Conservation (phyloP, 768 basidiomycete species). For the Phylloporus arenicola region DNA sequence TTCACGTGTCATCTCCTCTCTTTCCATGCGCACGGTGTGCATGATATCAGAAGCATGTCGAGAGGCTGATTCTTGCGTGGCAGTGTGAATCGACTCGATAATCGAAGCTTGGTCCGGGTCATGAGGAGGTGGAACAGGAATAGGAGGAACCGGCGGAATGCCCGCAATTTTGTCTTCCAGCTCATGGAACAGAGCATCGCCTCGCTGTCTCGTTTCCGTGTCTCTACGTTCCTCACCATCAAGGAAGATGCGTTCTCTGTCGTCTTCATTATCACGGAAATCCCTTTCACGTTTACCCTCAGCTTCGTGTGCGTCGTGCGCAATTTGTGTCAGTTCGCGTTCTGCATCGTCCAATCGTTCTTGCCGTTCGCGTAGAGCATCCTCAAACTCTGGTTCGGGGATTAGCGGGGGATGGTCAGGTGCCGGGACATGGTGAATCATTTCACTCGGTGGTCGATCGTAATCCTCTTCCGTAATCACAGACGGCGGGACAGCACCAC, state of each 20-base stretch:
- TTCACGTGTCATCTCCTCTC: conserved; percentile 54
- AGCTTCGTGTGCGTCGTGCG: conserved; percentile 47
- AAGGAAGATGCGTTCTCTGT: conserved; percentile 54
- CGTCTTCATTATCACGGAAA: conserved; percentile 62
- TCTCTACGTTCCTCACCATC: conserved; percentile 56
- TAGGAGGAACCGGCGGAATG: conserved; percentile 18
- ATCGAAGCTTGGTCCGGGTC: conserved; percentile 30
- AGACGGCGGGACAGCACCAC: conserved; percentile 9
- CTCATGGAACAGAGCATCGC: conserved; percentile 20
- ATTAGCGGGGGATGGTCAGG: conserved; percentile 10
- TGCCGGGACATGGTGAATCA: conserved; percentile 23
- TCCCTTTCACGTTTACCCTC: conserved; percentile 62
- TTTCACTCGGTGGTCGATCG: conserved; percentile 19
- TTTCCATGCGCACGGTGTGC: conserved; percentile 52
- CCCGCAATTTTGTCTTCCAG: conserved; percentile 27
- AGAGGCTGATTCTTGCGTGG: conserved; percentile 50
- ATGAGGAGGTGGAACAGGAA: conserved; percentile 16
- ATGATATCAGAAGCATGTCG: conserved; percentile 54
- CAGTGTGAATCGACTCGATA: conserved; percentile 35
- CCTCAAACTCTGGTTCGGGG: conserved; percentile 34
- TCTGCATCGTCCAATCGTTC: conserved; percentile 56
- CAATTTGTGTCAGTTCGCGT: conserved; percentile 42
- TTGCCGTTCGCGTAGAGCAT: conserved; percentile 42
- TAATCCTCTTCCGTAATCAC: conserved; percentile 16
- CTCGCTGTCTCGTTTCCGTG: conserved; percentile 44